A percentile compares a stretch with the other conserved stretches of the same genome.
These are phyloP conservation scores for Cytospora paraplurivora DNA, from an alignment of 2,329 filamentous ascomycete species.

Conservation along the genomic window DNA sequence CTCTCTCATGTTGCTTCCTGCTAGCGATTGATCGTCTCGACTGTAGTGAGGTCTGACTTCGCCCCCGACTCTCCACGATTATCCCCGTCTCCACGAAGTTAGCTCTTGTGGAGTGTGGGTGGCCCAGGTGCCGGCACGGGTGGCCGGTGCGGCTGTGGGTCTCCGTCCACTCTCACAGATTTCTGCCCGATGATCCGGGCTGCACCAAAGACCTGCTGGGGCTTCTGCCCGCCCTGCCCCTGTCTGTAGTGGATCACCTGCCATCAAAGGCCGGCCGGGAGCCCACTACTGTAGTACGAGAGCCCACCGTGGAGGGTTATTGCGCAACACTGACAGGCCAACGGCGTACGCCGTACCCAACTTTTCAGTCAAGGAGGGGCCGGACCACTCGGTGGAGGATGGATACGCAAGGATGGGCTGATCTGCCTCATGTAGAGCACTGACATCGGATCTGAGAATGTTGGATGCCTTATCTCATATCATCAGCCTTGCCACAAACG, in stretches of 20 bases:
- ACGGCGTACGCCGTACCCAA: constrained; percentile 2
- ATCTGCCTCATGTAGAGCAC: constrained; percentile 1
- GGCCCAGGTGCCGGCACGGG: background rate
- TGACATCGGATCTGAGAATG: background rate
- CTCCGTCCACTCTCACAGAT: background rate
- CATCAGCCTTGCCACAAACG: background rate
- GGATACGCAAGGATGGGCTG: constrained; percentile 9
- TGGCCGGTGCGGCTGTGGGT: background rate
- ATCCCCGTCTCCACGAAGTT: background rate
- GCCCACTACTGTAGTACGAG: too few relatives aligned
- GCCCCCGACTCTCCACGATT: too few relatives aligned
- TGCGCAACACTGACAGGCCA: background rate
- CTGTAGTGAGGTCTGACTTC: constrained; percentile 3
- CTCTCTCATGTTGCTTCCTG: background rate
- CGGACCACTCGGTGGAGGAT: constrained; percentile 10
- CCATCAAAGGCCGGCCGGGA: background rate
- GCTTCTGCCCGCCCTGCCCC: too few relatives aligned
- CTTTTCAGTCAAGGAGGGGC: constrained; percentile 1
- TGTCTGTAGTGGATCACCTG: background rate
- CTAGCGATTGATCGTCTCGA: background rate
- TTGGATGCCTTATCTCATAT: background rate
- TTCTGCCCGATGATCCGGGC: background rate
- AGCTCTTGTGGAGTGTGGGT: background rate
- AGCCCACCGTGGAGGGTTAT: background rate
- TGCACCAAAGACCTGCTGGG: background rate